Evolutionary conservation across 495 filamentous ascomycete species (phyloP).

Genomic region (Penicillium dipodomyicola): DNA sequence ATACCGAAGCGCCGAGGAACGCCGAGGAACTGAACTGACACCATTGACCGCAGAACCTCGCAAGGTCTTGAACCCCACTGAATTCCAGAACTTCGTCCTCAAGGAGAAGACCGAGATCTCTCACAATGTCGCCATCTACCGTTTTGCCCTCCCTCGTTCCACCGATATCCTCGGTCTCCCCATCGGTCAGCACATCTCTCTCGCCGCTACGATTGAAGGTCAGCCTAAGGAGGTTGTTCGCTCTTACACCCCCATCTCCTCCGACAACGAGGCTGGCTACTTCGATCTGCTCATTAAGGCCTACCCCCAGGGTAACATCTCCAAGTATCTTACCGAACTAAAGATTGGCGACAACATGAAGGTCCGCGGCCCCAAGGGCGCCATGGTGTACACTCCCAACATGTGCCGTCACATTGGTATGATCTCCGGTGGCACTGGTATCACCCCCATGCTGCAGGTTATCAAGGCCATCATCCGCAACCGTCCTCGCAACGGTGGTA

Average conservation of each 20-base stretch:
- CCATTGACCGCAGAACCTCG: constrained; percentile 54
- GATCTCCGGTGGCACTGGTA: constrained; percentile 96
- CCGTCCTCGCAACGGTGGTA: constrained; percentile 61
- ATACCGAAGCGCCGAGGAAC: background rate
- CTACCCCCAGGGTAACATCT: constrained; percentile 95
- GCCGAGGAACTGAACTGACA: constrained; percentile 16
- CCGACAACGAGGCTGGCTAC: constrained; percentile 86
- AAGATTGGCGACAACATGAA: constrained; percentile 83
- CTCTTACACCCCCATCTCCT: constrained; percentile 95
- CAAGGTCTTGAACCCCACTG: constrained; percentile 80
- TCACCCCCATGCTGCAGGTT: constrained; percentile 97
- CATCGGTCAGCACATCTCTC: constrained; percentile 97
- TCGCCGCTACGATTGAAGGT: constrained; percentile 76
- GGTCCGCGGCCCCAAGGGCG: constrained; percentile 89
- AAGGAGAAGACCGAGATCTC: constrained; percentile 90
- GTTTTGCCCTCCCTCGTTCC: constrained; percentile 75
- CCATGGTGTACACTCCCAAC: constrained; percentile 94
- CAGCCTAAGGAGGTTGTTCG: constrained; percentile 84
- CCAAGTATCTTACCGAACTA: constrained; percentile 79
- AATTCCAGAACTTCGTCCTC: constrained; percentile 85
- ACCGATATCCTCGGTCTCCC: constrained; percentile 88
- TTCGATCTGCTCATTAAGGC: constrained; percentile 98
- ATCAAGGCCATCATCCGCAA: constrained; percentile 86
- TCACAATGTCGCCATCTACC: constrained; percentile 98
- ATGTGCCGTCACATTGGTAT: constrained; percentile 94